A percentile compares a stretch with the other conserved stretches of the same genome.
phyloP scores from a whole-genome alignment of 805 yeast genomes.

The Myxozyma kluyveri region DNA sequence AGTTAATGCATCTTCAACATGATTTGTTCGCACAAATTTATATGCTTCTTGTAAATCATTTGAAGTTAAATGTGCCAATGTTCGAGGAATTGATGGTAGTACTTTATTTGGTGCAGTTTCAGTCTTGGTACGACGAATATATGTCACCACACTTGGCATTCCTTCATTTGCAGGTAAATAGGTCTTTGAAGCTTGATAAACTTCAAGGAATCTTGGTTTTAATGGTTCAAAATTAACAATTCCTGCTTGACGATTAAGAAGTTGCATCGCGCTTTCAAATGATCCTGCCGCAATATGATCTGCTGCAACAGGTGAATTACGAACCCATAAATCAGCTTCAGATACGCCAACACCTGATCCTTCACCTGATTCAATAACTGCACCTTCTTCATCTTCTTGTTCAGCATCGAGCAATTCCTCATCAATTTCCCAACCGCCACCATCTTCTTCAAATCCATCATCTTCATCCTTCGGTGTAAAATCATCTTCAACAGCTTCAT shows the following conservation, averaged over 20 bases:
- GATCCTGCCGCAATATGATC: constrained; percentile 95
- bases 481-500: constrained; percentile 29
- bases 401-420: constrained; percentile 46
- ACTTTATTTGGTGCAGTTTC: constrained; percentile 53
- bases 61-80: constrained; percentile 62
- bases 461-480: constrained; percentile 29
- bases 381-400: constrained; percentile 46
- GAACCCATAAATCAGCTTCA: constrained; percentile 78
- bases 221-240: constrained; percentile 83
- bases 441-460: constrained; percentile 32
- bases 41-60: constrained; percentile 67
- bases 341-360: constrained; percentile 41
- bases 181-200: constrained; percentile 76
- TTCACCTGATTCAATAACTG: constrained; percentile 55
- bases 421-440: constrained; percentile 36
- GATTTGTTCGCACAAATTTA: constrained; percentile 77
- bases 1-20: constrained; percentile 75
- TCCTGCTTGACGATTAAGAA: constrained; percentile 86
- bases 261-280: constrained; percentile 91
- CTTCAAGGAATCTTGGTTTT: constrained; percentile 75
- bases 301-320: constrained; percentile 86
- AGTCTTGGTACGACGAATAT: constrained; percentile 56
- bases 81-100: constrained; percentile 68
- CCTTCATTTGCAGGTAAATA: constrained; percentile 72
- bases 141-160: constrained; percentile 65